Percentiles rank a stretch among this genome's conserved stretches.
These are phyloP conservation scores for Naganishia kalamii DNA, from an alignment of 768 basidiomycete genomes.

Conservation along the genomic window DNA sequence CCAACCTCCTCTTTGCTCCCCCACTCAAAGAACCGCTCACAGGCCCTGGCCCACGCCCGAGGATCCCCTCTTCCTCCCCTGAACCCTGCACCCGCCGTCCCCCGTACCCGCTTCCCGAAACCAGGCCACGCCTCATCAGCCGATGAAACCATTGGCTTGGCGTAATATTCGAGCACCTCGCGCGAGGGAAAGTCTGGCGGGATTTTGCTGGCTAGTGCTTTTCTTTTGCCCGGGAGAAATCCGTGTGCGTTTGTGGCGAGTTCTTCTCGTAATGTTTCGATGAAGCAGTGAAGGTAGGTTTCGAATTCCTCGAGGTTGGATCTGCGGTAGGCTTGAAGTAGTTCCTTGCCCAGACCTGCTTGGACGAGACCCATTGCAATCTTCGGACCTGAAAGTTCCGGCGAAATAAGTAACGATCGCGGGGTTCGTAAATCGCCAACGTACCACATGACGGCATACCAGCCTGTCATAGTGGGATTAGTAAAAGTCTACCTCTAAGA, in stretches of 20 bases:
- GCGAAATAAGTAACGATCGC: not conserved
- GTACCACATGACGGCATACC: conserved; percentile 39
- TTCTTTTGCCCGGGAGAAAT: conserved; percentile 60
- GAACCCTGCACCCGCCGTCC: conserved; percentile 5
- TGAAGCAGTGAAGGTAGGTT: conserved; percentile 56
- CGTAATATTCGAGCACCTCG: conserved; percentile 69
- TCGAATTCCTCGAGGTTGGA: conserved; percentile 52
- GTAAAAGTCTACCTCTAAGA: not conserved
- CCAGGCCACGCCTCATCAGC: conserved; percentile 37
- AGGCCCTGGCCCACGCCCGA: conserved; percentile 62
- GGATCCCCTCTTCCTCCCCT: conserved; percentile 41
- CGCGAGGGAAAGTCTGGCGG: conserved; percentile 65
- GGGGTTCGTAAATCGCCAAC: not conserved
- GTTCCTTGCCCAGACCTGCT: conserved; percentile 67
- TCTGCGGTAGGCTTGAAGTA: conserved; percentile 58
- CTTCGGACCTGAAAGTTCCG: conserved; percentile 39
- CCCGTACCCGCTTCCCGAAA: conserved; percentile 31
- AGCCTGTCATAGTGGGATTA: conserved; percentile 14
- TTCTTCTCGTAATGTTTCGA: conserved; percentile 58
- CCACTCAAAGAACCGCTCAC: conserved; percentile 90
- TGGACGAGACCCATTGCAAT: conserved; percentile 72
- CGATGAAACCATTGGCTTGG: conserved; percentile 58
- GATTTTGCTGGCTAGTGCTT: conserved; percentile 60
- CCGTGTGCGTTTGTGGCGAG: conserved; percentile 59
- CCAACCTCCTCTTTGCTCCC: conserved; percentile 74